Conservation (phyloP, 192 early-diverging fungal genomes). For the Entomortierella chlamydospora region DNA sequence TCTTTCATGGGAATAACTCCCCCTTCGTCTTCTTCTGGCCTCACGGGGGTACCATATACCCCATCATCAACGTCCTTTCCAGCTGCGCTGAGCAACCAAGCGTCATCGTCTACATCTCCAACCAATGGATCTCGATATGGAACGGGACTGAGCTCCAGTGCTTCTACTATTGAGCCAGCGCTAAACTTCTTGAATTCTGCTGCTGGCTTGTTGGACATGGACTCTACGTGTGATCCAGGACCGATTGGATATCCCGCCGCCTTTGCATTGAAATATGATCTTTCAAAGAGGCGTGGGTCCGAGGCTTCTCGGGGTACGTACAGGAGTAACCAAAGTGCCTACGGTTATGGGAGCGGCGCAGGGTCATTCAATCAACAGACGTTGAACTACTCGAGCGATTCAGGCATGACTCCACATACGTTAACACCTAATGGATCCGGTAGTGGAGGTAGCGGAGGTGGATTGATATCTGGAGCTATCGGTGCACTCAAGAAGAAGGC, state of each 20-base stretch:
- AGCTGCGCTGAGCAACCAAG: too few species aligned
- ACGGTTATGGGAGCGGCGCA: too few species aligned
- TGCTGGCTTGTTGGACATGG: conserved; percentile 8
- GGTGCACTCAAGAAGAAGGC: conserved; percentile 33
- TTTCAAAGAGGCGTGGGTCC: conserved; percentile 11
- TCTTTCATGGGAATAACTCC: too few species aligned
- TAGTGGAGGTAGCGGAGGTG: neutral
- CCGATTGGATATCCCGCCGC: neutral
- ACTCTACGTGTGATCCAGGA: neutral
- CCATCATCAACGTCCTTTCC: too few species aligned
- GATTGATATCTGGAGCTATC: conserved; percentile 19
- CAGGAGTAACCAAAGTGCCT: neutral
- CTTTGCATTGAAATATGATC: too few species aligned
- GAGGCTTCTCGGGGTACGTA: neutral
- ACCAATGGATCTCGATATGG: too few species aligned
- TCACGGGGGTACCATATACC: neutral
- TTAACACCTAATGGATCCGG: neutral
- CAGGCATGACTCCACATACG: neutral
- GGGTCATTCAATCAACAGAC: neutral
- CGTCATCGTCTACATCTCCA: too few species aligned
- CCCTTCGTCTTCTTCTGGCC: too few species aligned
- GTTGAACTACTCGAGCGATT: neutral
- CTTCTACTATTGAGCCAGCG: neutral
- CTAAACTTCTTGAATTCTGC: conserved; percentile 12
- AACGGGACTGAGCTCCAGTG: too few species aligned